Conservation (phyloP, 257 asterid genomes). For the Fraxinus excelsior region DNA sequence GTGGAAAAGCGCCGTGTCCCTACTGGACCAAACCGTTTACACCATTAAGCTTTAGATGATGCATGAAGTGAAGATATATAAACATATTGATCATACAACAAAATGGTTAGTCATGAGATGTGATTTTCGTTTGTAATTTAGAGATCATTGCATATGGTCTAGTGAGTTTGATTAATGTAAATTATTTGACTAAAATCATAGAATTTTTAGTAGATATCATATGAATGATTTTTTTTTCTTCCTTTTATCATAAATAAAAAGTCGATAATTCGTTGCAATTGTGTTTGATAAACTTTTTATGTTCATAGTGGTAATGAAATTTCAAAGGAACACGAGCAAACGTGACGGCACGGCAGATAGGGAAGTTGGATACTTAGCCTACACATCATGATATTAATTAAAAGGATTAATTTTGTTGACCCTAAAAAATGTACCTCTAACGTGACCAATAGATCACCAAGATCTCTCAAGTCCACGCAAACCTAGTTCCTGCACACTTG, state of each 20-base stretch:
- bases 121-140: conserved; percentile 16
- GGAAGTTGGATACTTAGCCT: conserved; percentile 7
- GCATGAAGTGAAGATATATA: neutral
- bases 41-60: conserved; percentile 42
- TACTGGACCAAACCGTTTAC: conserved; percentile 83
- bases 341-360: conserved; percentile 3
- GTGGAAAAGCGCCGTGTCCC: conserved; percentile 80
- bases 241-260: neutral
- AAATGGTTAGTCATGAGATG: conserved; percentile 25
- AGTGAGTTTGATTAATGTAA: neutral
- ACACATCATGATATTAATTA: conserved; percentile 33
- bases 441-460: no score
- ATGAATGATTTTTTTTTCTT: neutral
- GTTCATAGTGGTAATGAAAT: neutral
- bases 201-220: neutral
- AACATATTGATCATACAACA: conserved; percentile 9
- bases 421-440: no score
- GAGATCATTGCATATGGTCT: conserved; percentile 4
- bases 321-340: neutral
- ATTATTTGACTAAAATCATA: neutral
- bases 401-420: no score
- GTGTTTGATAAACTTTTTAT: neutral
- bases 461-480: no score
- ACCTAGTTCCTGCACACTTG: no score
- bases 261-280: neutral